Evolutionary conservation across 2,329 filamentous ascomycete genomes (phyloP).

Genomic region (Ceratocystis smalleyi): DNA sequence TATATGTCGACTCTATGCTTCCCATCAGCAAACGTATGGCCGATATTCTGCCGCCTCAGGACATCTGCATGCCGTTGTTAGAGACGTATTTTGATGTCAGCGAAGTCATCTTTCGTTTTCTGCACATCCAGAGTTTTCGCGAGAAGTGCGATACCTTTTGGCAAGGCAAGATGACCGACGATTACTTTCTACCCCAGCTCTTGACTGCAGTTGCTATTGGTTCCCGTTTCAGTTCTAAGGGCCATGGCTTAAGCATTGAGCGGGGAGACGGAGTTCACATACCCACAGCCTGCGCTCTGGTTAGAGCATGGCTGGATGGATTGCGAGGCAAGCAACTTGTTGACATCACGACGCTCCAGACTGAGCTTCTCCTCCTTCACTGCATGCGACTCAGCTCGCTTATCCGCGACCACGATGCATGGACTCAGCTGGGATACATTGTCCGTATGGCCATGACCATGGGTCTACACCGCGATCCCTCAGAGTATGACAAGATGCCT

Average conservation of each 20-base stretch:
- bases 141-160: constrained; percentile 38
- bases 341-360: constrained; percentile 38
- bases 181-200: constrained; percentile 39
- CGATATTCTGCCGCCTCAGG: constrained; percentile 37
- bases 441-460: constrained; percentile 44
- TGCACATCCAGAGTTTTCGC: constrained; percentile 38
- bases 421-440: constrained; percentile 40
- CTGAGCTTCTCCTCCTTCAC: constrained; percentile 38
- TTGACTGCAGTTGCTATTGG: constrained; percentile 38
- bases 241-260: constrained; percentile 35
- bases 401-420: constrained; percentile 34
- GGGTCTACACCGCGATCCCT: constrained; percentile 42
- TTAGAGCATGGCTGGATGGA: constrained; percentile 38
- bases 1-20: constrained; percentile 44
- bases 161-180: constrained; percentile 31
- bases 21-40: constrained; percentile 42
- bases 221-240: constrained; percentile 37
- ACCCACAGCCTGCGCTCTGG: constrained; percentile 40
- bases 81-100: constrained; percentile 34
- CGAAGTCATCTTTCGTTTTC: constrained; percentile 38
- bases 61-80: constrained; percentile 37
- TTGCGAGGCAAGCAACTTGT: constrained; percentile 37
- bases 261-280: constrained; percentile 40
- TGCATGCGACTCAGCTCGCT: constrained; percentile 38
- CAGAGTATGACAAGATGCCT: constrained; percentile 36